Percentiles rank a stretch among this genome's conserved stretches.
Conservation (phyloP, 2,329 filamentous ascomycete genomes). For the Penicillium janthinellum region DNA sequence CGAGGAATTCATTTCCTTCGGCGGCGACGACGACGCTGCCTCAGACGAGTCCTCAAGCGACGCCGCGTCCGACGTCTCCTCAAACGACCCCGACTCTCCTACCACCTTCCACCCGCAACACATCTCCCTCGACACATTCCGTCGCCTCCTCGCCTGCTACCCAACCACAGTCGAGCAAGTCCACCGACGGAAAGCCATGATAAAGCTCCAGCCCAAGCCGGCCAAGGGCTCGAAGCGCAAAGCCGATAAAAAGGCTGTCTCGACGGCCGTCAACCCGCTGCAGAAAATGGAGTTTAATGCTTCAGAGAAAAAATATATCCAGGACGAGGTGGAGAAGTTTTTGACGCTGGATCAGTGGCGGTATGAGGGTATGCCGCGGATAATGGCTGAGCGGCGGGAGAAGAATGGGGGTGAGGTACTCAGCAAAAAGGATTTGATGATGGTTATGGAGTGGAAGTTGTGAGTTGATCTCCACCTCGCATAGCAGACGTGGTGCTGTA, state of each 20-base stretch:
- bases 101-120: constrained; percentile 26
- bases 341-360: constrained; percentile 42
- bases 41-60: not conserved
- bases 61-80: not conserved
- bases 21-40: not conserved
- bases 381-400: constrained; percentile 24
- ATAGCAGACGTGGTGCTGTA: too few relatives aligned
- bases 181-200: constrained; percentile 25
- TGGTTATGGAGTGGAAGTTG: constrained; percentile 50
- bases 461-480: constrained; percentile 23
- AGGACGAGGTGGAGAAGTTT: constrained; percentile 30
- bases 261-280: not conserved
- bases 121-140: constrained; percentile 33
- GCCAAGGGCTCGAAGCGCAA: constrained; percentile 24
- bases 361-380: constrained; percentile 37
- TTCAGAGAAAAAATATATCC: constrained; percentile 14
- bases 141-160: constrained; percentile 30
- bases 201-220: constrained; percentile 23
- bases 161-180: constrained; percentile 28
- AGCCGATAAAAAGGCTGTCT: constrained; percentile 8
- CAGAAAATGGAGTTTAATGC: constrained; percentile 6
- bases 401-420: constrained; percentile 24
- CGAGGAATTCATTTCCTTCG: constrained; percentile 4
- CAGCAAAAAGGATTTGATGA: constrained; percentile 39
- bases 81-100: not conserved